Percentiles rank a stretch among this genome's conserved stretches.
phyloP scores from a whole-genome alignment of 1,284 basidiomycete genomes.

The Leccinum solheimii region DNA sequence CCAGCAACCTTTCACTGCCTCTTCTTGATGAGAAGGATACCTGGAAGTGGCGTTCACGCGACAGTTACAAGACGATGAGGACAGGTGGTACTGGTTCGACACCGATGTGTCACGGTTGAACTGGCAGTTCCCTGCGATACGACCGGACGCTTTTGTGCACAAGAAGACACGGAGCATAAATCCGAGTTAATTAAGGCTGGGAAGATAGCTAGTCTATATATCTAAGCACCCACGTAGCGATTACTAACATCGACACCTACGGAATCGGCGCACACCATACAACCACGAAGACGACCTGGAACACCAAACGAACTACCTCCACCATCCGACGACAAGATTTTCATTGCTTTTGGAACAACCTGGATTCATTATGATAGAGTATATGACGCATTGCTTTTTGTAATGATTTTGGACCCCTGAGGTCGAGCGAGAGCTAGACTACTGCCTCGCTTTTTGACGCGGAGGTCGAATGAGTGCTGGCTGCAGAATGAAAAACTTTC shows the following conservation, averaged over 20 bases:
- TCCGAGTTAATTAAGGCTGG: neutral
- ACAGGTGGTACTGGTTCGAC: too few species aligned
- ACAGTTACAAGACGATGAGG: too few species aligned
- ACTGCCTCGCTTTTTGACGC: neutral
- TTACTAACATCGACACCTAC: neutral
- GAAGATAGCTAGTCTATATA: too few species aligned
- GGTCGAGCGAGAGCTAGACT: neutral
- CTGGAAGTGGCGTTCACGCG: too few species aligned
- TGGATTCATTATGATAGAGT: neutral
- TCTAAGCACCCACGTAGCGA: neutral
- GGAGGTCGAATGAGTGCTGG: neutral
- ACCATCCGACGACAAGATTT: neutral
- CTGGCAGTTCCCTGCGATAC: too few species aligned
- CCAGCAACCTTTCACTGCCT: too few species aligned
- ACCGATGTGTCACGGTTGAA: too few species aligned
- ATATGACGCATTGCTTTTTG: neutral
- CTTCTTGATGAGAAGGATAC: too few species aligned
- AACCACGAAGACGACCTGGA: neutral
- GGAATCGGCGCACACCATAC: neutral
- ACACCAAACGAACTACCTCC: neutral
- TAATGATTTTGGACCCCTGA: neutral
- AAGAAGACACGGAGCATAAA: neutral
- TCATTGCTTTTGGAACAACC: neutral
- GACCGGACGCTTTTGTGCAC: too few species aligned
- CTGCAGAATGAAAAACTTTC: neutral